Conservation (phyloP, 495 filamentous ascomycete genomes). For the Stereocaulon alpinum region DNA sequence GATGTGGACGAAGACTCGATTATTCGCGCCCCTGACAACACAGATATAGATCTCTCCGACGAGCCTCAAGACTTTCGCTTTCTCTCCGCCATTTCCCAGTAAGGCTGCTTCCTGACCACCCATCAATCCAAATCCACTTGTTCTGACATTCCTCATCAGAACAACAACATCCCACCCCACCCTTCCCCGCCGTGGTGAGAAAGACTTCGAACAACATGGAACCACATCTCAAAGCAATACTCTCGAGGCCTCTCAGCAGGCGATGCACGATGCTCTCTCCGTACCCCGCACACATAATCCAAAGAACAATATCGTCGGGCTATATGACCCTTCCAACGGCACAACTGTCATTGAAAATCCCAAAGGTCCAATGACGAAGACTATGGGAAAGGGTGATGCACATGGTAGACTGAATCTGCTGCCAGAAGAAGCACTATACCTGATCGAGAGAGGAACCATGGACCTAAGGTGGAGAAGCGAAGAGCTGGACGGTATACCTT, state of each 20-base stretch:
- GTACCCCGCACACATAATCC: constrained; percentile 55
- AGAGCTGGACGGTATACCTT: constrained; percentile 56
- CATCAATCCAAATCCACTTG: neutral
- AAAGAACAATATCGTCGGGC: constrained; percentile 44
- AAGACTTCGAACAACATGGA: constrained; percentile 92
- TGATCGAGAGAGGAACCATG: constrained; percentile 76
- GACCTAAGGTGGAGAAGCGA: constrained; percentile 69
- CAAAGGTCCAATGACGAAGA: constrained; percentile 45
- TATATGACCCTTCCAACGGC: constrained; percentile 40
- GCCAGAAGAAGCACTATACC: constrained; percentile 85
- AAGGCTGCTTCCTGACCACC: constrained; percentile 15
- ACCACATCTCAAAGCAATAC: constrained; percentile 66
- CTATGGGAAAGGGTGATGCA: constrained; percentile 47
- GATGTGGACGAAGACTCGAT: constrained; percentile 16
- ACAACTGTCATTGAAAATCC: constrained; percentile 30
- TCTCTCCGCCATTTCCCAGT: constrained; percentile 50
- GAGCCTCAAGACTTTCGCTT: constrained; percentile 85
- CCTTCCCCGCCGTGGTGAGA: constrained; percentile 74
- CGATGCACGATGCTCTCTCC: constrained; percentile 81
- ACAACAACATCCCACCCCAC: constrained; percentile 25
- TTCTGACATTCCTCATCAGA: constrained; percentile 6
- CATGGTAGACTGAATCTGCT: constrained; percentile 62
- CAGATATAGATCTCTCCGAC: constrained; percentile 61
- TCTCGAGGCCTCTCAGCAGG: constrained; percentile 69
- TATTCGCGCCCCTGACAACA: neutral